Evolutionary conservation across 306 rosid species (phyloP), one percentile per base, ranked within the genome.

Genomic region (Cicer arietinum): DNA sequence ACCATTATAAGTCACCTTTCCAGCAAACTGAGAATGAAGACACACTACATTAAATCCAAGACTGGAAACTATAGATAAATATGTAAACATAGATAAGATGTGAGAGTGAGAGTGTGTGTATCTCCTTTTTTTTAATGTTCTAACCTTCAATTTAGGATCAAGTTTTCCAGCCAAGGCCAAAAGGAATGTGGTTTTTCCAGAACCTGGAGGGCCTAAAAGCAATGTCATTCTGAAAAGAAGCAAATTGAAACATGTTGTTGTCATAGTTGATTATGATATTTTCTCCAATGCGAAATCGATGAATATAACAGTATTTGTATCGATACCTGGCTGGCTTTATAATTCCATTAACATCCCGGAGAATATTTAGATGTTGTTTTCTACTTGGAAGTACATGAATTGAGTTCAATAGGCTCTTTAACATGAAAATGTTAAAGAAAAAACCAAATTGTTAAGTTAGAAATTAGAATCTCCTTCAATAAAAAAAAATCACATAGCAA

Each of bases 161-260:
- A 88, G 88, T 79, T 91, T 88, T 47, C 96, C 97, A 3, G 97
- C 88, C 79, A 94, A 85, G 47, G 97, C 90, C 47, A 88, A 52
- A 25, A 94, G 25, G 22, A 94, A 60, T 22, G 98, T 90, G 18
- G 96, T 94, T 74, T 91, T 94, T 9, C 98, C 97, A 10, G 96
- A 88, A 54, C 93, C 85, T 47, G 97, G 98, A 72, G 98, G 92
- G 42, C 97, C 98, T 77, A 93, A 66, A 77, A 91, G 94, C 69
- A 91, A 86, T 59, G 96, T 88, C 92, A 91, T 87, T 84, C 96
- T 85, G 66, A 8, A 56, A 37, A 60, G 10, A 6, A 44, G 10
- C 10, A 77, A 73, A 58, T 0, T 7, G 22, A 66, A 48, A 79
- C 70, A 56, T 47, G 74, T 71, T 51, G 64, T 16, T 20, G 11